phyloP scores from a whole-genome alignment of 2,329 filamentous ascomycete genomes.

The Cladosporium sp. region DNA sequence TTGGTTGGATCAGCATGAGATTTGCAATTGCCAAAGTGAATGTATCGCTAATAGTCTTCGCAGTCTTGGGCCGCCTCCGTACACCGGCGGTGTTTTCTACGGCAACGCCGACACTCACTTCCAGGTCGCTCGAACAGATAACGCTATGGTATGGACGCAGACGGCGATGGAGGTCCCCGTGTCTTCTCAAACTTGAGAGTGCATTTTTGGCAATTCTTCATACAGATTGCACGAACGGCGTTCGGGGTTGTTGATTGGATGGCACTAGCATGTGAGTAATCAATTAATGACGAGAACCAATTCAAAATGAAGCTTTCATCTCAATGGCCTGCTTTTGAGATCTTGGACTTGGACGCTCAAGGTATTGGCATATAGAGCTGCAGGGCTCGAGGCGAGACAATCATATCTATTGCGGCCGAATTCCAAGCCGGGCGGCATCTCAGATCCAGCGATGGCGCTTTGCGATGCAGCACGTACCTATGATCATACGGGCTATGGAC shows the following conservation, averaged over 20 bases:
- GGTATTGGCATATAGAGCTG: background rate
- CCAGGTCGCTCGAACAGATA: background rate
- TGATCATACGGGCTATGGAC: background rate
- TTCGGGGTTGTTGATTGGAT: background rate
- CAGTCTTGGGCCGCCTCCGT: background rate
- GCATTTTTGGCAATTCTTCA: background rate
- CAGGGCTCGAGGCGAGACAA: background rate
- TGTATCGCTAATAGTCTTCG: background rate
- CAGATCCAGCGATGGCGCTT: background rate
- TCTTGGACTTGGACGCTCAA: background rate
- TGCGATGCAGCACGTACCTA: background rate
- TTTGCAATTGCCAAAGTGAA: accelerated
- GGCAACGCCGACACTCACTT: slow-evolving; percentile 8
- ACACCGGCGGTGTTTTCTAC: slow-evolving; percentile 7
- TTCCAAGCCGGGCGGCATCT: background rate
- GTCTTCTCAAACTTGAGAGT: slow-evolving; percentile 3
- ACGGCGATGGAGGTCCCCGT: slow-evolving; percentile 1
- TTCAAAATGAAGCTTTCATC: background rate
- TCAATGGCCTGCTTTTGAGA: background rate
- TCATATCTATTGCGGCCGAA: background rate
- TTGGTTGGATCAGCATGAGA: background rate
- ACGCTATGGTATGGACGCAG: slow-evolving; percentile 4
- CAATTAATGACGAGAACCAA: background rate
- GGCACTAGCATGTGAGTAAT: background rate
- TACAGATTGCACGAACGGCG: background rate